Evolutionary conservation across 179 eudicot genomes (phyloP).

Genomic region (Beta macrorhiza): DNA sequence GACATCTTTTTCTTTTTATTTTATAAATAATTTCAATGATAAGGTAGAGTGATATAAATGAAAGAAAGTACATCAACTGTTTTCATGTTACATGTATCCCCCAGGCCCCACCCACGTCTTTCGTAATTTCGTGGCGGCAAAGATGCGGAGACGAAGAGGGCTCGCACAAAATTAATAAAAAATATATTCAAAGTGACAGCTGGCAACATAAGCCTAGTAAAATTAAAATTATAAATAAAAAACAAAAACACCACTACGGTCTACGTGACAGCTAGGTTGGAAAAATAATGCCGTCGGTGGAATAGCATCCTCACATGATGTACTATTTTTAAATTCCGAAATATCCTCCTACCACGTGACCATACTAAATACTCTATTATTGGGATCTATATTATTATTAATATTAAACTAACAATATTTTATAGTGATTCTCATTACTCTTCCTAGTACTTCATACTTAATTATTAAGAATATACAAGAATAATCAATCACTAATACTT

Average conservation of each 20-base stretch:
- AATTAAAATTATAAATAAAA: not conserved
- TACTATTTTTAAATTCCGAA: conserved; percentile 7
- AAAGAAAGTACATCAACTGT: not conserved
- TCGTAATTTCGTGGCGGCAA: conserved; percentile 4
- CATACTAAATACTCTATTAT: conserved; percentile 8
- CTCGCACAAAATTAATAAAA: not conserved
- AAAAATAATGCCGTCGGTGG: conserved; percentile 28
- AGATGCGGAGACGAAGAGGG: not conserved
- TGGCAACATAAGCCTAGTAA: not conserved
- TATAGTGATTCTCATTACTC: too few species aligned
- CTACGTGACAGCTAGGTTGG: conserved; percentile 1
- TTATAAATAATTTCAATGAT: not conserved
- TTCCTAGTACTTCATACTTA: too few species aligned
- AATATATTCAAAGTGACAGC: conserved; percentile 14
- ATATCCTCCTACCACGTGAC: conserved; percentile 32
- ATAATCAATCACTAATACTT: too few species aligned
- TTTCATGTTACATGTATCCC: conserved; percentile 5
- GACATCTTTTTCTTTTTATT: not conserved
- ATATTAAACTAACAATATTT: too few species aligned
- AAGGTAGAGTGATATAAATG: not conserved
- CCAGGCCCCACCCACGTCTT: not conserved
- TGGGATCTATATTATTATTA: too few species aligned
- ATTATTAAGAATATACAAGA: too few species aligned
- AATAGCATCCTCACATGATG: conserved; percentile 19
- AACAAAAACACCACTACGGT: conserved; percentile 11